phyloP scores from a whole-genome alignment of 2,329 filamentous ascomycete genomes.

The Cadophora luteo-olivacea region DNA sequence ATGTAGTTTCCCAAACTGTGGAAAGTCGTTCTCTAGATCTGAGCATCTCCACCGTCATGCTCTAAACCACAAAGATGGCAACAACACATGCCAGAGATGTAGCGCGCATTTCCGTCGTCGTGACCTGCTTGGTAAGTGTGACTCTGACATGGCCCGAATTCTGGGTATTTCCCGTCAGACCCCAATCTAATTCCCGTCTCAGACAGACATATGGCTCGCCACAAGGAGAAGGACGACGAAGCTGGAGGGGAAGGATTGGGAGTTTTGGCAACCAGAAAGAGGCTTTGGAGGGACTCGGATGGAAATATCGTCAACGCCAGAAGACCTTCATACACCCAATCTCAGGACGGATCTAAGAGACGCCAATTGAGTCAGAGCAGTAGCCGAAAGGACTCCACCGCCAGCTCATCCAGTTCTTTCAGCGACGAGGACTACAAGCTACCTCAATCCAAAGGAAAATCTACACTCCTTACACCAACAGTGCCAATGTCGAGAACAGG shows the following conservation, averaged over 20 bases:
- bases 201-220: constrained; percentile 58
- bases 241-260: constrained; percentile 54
- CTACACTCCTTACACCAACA: constrained; percentile 26
- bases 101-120: constrained; percentile 61
- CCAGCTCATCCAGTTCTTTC: constrained; percentile 16
- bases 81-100: constrained; percentile 59
- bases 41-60: constrained; percentile 59
- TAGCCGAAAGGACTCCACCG: constrained; percentile 30
- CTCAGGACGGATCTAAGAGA: constrained; percentile 38
- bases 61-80: constrained; percentile 56
- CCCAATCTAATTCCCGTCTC: constrained; percentile 1
- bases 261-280: constrained; percentile 54
- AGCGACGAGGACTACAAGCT: constrained; percentile 22
- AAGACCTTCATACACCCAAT: constrained; percentile 42
- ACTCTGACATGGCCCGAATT: neutral
- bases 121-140: constrained; percentile 57
- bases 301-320: constrained; percentile 54
- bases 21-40: constrained; percentile 55
- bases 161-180: constrained; percentile 18
- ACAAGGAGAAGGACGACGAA: constrained; percentile 57
- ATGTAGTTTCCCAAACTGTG: constrained; percentile 51
- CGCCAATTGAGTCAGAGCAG: constrained; percentile 32
- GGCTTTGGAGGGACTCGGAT: constrained; percentile 55
- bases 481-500: constrained; percentile 35
- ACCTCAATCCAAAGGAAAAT: constrained; percentile 11